Evolutionary conservation across 2,329 filamentous ascomycete genomes (phyloP).

Genomic region (Claviceps maximensis): DNA sequence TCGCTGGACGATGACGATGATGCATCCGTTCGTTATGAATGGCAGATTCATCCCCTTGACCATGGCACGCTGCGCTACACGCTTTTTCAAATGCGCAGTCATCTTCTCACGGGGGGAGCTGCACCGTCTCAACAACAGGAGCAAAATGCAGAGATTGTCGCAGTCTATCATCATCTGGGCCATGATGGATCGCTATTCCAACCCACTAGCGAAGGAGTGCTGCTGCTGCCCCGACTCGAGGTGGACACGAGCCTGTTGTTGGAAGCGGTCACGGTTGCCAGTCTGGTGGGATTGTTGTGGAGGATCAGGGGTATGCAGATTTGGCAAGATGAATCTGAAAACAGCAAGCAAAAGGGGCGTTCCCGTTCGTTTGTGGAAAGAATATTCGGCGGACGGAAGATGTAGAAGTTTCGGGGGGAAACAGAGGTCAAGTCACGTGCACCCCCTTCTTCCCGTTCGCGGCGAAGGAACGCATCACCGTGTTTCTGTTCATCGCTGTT

Average conservation of each 20-base stretch:
- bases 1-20: neutral
- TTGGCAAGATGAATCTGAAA: neutral
- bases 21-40: constrained; percentile 1
- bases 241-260: neutral
- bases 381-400: neutral
- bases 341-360: neutral
- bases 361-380: neutral
- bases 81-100: neutral
- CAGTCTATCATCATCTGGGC: constrained; percentile 5
- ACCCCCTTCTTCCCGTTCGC: too few relatives aligned
- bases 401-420: too few relatives aligned
- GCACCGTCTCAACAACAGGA: neutral
- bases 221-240: neutral
- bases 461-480: too few relatives aligned
- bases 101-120: neutral
- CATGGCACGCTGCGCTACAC: constrained; percentile 5
- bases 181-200: neutral
- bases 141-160: neutral
- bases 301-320: constrained; percentile 2
- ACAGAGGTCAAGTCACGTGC: too few relatives aligned
- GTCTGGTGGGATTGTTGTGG: constrained; percentile 3
- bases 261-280: constrained; percentile 2
- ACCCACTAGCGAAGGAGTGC: constrained; percentile 2
- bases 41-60: constrained; percentile 4
- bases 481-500: too few relatives aligned